Evolutionary conservation across 306 rosid species (phyloP), one percentile per base, ranked within the genome.

Genomic region (Mimosa pudica): DNA sequence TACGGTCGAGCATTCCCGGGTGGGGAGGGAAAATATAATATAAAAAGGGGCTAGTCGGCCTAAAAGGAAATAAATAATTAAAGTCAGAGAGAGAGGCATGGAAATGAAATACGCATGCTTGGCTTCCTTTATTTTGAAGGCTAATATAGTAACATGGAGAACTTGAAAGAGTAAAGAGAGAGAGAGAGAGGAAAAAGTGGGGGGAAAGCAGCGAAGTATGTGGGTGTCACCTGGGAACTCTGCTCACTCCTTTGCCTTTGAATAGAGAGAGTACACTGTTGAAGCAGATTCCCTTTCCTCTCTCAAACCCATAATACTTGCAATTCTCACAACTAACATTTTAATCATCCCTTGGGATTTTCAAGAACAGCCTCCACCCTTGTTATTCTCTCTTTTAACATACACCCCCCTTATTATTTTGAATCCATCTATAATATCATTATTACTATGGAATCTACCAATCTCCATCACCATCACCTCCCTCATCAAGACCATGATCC

Each of bases 341-440:
- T 69, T 79, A 77, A 77, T 68, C 86, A 74, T 89, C 42, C 42
- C 42, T 93, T 90, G 95, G 98, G 98, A 93, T 93, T 91, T 84
- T 91, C 91, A 89, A 66, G 71, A 49, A 6, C 51, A 68, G 9
- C 13, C 52, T 57, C 52, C 42, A 38, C 42, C 42, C 63, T 20
- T 9, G 3, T 58, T 18, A n/a, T 36, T 45, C 63, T 38, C 52
- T 71, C 57, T 77, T 82, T 68, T 73, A 47, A 42, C 24, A 63
- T 3, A 42, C 24, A 63, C 11, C 52, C 52, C 10, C 55, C 49
- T 3, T 79, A 80, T 71, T 42, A 80, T 71, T 42, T 74, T 75
- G 79, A 71, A 63, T 62, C 61, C 42, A 38, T 38, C 42, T 38
- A 38, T 38, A 2, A 38, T 71, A 76, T 82, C 70, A 79, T 54